Conservation (phyloP, 1,284 basidiomycete genomes). For the Volvariella surrecta region DNA sequence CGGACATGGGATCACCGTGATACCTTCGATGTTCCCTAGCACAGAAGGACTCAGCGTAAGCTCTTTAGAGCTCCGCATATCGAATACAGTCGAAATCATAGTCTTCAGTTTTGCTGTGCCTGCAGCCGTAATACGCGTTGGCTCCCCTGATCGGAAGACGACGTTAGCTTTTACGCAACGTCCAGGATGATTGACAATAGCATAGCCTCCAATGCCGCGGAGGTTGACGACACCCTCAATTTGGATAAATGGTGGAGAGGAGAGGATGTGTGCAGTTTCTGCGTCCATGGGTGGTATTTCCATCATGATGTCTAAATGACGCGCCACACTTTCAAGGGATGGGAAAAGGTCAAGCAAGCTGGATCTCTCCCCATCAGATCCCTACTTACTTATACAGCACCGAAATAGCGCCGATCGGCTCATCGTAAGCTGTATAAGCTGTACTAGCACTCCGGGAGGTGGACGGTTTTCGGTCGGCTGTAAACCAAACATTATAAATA, state of each 20-base stretch:
- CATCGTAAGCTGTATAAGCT: no score
- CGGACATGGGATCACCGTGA: background rate
- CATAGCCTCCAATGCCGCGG: slow-evolving; percentile 26
- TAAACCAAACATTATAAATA: no score
- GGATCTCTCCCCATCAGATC: no score
- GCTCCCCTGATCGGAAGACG: slow-evolving; percentile 33
- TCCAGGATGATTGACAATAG: slow-evolving; percentile 8
- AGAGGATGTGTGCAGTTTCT: background rate
- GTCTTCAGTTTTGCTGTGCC: slow-evolving; percentile 27
- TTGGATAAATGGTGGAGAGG: slow-evolving; percentile 27
- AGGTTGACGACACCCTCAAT: slow-evolving; percentile 33
- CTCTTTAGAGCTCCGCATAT: slow-evolving; percentile 30
- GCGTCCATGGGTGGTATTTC: background rate
- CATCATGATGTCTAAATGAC: background rate
- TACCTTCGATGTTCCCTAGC: background rate
- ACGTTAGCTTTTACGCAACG: slow-evolving; percentile 17
- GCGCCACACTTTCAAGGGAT: background rate
- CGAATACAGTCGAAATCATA: slow-evolving; percentile 30
- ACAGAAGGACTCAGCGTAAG: slow-evolving; percentile 12
- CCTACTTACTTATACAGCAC: no score
- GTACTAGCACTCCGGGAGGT: no score
- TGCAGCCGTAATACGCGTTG: slow-evolving; percentile 24
- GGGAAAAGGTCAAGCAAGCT: no score
- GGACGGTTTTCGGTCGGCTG: no score
- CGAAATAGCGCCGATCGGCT: no score